Percentiles rank a stretch among this genome's conserved stretches.
Conservation (phyloP, 2,329 filamentous ascomycete species). For the Diaporthe humulicola region DNA sequence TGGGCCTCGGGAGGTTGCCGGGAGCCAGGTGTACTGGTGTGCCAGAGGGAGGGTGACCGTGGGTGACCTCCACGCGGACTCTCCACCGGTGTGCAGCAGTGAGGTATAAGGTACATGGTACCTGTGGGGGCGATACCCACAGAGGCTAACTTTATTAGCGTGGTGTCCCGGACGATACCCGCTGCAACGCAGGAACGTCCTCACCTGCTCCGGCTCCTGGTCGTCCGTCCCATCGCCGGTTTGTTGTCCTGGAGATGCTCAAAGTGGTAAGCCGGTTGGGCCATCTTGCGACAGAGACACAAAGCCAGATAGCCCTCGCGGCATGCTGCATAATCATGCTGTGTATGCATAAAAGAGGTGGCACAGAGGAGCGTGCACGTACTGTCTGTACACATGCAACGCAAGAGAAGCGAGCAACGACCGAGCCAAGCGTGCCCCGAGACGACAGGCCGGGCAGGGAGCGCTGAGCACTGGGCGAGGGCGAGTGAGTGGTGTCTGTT, state of each 20-base stretch:
- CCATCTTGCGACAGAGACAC: background rate
- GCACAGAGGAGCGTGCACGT: background rate
- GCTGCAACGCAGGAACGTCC: background rate
- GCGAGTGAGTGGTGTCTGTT: slow-evolving; percentile 18
- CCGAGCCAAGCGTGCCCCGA: slow-evolving; percentile 16
- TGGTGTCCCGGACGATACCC: slow-evolving; percentile 26
- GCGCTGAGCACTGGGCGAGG: background rate
- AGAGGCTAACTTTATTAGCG: slow-evolving; percentile 28
- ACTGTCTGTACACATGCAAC: background rate
- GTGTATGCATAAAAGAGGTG: slow-evolving; percentile 9
- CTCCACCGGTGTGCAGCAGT: slow-evolving; percentile 17
- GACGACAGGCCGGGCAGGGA: background rate
- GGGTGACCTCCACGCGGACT: slow-evolving; percentile 8
- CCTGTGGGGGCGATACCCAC: slow-evolving; percentile 15
- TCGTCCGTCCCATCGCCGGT: background rate
- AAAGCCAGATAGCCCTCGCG: background rate
- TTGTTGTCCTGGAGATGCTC: background rate
- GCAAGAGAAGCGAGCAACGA: background rate
- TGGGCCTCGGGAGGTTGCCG: slow-evolving; percentile 18
- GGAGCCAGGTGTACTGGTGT: background rate
- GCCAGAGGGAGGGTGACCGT: no score
- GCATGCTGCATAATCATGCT: slow-evolving; percentile 1
- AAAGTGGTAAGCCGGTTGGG: background rate
- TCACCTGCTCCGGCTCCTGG: background rate
- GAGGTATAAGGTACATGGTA: background rate